Evolutionary conservation across 805 yeast species (phyloP).

Genomic region (Alloascoidea africana): DNA sequence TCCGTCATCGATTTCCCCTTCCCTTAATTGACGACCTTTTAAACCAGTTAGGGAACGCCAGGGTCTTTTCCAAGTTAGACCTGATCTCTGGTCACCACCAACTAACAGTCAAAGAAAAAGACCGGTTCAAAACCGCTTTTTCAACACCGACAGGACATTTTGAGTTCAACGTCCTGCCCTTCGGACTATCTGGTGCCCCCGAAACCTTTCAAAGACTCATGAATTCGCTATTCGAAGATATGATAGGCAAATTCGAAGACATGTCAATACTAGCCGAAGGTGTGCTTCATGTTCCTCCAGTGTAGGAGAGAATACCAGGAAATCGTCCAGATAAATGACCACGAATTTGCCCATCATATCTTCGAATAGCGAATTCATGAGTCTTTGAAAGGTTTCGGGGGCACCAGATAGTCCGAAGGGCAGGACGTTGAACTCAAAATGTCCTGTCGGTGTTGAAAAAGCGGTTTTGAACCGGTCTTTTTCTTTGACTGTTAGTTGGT

Average conservation of each 20-base stretch:
- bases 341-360: conserved; percentile 6
- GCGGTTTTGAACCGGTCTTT: conserved; percentile 12
- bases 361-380: too few relatives aligned
- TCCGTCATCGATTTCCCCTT: conserved; percentile 1
- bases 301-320: conserved; percentile 7
- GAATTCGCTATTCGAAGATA: too few relatives aligned
- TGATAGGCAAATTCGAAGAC: conserved; percentile 5
- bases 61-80: conserved; percentile 1
- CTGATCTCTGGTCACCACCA: neutral
- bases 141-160: conserved; percentile 6
- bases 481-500: too few relatives aligned
- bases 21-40: neutral
- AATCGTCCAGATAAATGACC: conserved; percentile 12
- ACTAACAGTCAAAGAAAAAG: conserved; percentile 3
- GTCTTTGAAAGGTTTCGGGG: conserved; percentile 16
- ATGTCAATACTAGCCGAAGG: conserved; percentile 12
- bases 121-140: conserved; percentile 9
- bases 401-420: conserved; percentile 16
- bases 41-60: neutral
- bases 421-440: conserved; percentile 13
- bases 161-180: conserved; percentile 15
- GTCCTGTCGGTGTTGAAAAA: conserved; percentile 10
- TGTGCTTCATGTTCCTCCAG: conserved; percentile 8
- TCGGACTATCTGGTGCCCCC: conserved; percentile 15
- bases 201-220: conserved; percentile 16